Conservation (phyloP, 1,284 basidiomycete species). For the Puccinia horiana region DNA sequence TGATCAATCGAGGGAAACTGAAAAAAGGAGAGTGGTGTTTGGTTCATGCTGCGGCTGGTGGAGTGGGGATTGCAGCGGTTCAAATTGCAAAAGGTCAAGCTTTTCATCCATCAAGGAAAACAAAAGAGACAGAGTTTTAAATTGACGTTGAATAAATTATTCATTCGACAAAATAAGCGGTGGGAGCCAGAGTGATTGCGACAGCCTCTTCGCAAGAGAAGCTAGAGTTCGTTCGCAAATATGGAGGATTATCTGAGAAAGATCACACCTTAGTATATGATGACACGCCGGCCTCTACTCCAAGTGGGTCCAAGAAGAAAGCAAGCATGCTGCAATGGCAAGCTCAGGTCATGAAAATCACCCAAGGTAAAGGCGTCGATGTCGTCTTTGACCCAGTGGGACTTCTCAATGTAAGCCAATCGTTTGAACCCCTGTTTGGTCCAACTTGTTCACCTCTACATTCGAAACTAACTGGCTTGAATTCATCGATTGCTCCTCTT, state of each 20-base stretch:
- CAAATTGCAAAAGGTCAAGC: slow-evolving; percentile 74
- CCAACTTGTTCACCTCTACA: not conserved
- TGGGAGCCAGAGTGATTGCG: slow-evolving; percentile 61
- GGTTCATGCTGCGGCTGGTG: slow-evolving; percentile 66
- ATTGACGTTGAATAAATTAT: not conserved
- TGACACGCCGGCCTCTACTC: slow-evolving; percentile 53
- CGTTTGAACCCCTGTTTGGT: not conserved
- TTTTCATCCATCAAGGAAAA: slow-evolving; percentile 15
- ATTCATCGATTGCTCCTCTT: not conserved
- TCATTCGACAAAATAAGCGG: slow-evolving; percentile 43
- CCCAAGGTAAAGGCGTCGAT: slow-evolving; percentile 74
- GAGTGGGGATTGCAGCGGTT: slow-evolving; percentile 86
- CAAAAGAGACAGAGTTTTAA: not conserved
- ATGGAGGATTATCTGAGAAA: slow-evolving; percentile 60
- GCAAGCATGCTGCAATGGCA: slow-evolving; percentile 55
- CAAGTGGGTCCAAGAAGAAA: slow-evolving; percentile 52
- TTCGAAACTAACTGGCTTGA: not conserved
- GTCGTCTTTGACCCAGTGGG: slow-evolving; percentile 84
- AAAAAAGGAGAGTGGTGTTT: slow-evolving; percentile 73
- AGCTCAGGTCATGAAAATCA: slow-evolving; percentile 66
- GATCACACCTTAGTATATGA: slow-evolving; percentile 57
- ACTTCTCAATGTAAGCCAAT: slow-evolving; percentile 61
- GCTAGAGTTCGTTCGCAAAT: slow-evolving; percentile 58
- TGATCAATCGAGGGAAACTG: slow-evolving; percentile 75
- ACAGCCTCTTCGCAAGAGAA: slow-evolving; percentile 59